Conservation (phyloP, 2,329 filamentous ascomycete genomes). For the Trichophyton mentagrophytes region DNA sequence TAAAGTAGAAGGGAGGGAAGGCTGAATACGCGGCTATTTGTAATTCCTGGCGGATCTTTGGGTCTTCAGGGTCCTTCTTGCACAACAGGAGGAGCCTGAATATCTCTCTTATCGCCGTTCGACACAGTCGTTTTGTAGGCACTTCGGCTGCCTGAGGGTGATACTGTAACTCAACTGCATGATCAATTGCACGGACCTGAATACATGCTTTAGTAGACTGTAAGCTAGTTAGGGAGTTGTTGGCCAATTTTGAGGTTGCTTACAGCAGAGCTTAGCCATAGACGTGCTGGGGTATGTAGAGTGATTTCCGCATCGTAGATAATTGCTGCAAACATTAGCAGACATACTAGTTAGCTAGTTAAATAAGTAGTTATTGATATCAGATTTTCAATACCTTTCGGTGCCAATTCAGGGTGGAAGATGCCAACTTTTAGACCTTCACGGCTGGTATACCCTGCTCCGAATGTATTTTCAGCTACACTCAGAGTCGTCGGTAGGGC, state of each 20-base stretch:
- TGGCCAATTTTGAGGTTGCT: not conserved
- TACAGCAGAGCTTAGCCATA: constrained; percentile 13
- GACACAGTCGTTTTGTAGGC: constrained; percentile 10
- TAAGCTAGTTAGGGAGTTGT: not conserved
- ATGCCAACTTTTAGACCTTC: constrained; percentile 12
- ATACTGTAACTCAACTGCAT: constrained; percentile 13
- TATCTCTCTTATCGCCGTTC: constrained; percentile 8
- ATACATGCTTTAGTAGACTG: not conserved
- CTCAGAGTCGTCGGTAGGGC: constrained; percentile 13
- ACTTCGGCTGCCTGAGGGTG: constrained; percentile 10
- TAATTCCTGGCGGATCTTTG: constrained; percentile 11
- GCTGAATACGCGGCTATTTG: constrained; percentile 10
- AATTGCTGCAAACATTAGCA: not conserved
- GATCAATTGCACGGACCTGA: constrained; percentile 13
- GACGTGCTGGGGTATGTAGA: constrained; percentile 7
- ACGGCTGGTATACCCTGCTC: constrained; percentile 10
- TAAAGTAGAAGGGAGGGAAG: constrained; percentile 10
- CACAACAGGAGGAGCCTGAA: constrained; percentile 10
- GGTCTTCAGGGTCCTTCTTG: constrained; percentile 10
- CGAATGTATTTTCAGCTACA: constrained; percentile 12
- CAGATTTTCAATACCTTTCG: constrained; percentile 10
- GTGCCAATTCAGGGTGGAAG: constrained; percentile 15
- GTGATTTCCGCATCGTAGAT: constrained; percentile 10
- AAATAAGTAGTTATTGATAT: too few relatives aligned
- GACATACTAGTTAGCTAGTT: not conserved